These are phyloP conservation scores for Thermomucor indicae-seudaticae DNA, from an alignment of 371 early-diverging fungal species.

Conservation along the genomic window DNA sequence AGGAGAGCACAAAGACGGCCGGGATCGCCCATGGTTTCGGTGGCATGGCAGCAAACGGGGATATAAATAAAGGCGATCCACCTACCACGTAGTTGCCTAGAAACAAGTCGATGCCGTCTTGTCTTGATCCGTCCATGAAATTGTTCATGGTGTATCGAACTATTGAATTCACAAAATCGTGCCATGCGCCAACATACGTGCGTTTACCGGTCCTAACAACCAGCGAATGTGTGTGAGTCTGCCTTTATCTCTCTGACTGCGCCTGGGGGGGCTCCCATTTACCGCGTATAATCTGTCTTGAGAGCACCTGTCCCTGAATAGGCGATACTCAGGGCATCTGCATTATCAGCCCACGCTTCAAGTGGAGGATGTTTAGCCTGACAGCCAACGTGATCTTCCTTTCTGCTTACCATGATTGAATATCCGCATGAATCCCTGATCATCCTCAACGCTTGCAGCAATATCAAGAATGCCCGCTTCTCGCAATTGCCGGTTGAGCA, in stretches of 20 bases:
- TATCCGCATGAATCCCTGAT: constrained; percentile 26
- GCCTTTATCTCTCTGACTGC: no score
- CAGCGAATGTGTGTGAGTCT: neutral
- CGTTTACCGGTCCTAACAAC: constrained; percentile 72
- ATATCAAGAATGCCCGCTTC: constrained; percentile 57
- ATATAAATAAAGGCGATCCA: constrained; percentile 5
- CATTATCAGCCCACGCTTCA: constrained; percentile 97
- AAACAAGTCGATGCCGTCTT: constrained; percentile 83
- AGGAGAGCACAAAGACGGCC: constrained; percentile 15
- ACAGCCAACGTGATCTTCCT: neutral
- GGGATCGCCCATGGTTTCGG: constrained; percentile 19
- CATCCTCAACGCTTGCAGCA: constrained; percentile 57
- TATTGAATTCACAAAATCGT: constrained; percentile 78
- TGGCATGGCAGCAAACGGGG: constrained; percentile 18
- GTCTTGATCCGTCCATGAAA: constrained; percentile 87
- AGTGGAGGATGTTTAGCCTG: neutral
- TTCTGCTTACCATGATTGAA: constrained; percentile 28
- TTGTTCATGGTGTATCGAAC: constrained; percentile 89
- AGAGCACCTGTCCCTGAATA: constrained; percentile 98
- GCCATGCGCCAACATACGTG: constrained; percentile 73
- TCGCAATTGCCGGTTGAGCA: constrained; percentile 63
- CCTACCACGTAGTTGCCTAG: constrained; percentile 70
- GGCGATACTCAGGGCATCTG: constrained; percentile 88
- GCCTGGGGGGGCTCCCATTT: no score
- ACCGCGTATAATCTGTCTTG: constrained; percentile 94